Conservation (phyloP, 208 protist genomes). For the Leishmania mexicana region DNA sequence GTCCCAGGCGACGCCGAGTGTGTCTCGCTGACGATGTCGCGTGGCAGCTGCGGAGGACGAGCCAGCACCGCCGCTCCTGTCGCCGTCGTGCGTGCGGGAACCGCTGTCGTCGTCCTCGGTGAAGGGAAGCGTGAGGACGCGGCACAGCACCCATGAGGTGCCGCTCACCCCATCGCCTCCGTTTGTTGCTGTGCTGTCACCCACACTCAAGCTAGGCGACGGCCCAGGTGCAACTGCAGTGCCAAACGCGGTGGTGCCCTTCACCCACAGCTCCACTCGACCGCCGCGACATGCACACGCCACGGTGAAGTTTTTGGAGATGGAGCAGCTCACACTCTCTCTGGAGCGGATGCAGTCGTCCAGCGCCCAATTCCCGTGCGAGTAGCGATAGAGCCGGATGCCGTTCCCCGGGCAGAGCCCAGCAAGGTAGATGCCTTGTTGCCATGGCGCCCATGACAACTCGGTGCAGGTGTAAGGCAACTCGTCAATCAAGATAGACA, state of each 20-base stretch:
- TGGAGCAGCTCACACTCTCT: conserved; percentile 57
- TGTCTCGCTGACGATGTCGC: conserved; percentile 31
- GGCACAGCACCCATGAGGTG: conserved; percentile 28
- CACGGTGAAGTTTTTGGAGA: conserved; percentile 75
- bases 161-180: neutral
- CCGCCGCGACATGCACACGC: conserved; percentile 61
- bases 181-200: neutral
- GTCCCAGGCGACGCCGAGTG: conserved; percentile 62
- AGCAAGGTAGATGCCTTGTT: conserved; percentile 76
- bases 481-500: conserved; percentile 61
- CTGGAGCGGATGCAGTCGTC: conserved; percentile 53
- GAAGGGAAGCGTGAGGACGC: conserved; percentile 13
- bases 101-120: conserved; percentile 13
- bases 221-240: neutral
- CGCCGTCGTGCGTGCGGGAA: neutral
- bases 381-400: conserved; percentile 77
- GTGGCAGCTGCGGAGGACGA: neutral
- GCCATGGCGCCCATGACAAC: conserved; percentile 84
- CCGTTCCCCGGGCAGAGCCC: conserved; percentile 60
- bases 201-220: neutral
- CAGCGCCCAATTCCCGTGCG: conserved; percentile 77
- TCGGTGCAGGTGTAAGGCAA: conserved; percentile 62
- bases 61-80: neutral
- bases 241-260: conserved; percentile 6
- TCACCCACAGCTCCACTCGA: conserved; percentile 50